Base-by-base conservation (phyloP, 1,139 yeast species). In the Saccharomyces hybrid region DNA sequence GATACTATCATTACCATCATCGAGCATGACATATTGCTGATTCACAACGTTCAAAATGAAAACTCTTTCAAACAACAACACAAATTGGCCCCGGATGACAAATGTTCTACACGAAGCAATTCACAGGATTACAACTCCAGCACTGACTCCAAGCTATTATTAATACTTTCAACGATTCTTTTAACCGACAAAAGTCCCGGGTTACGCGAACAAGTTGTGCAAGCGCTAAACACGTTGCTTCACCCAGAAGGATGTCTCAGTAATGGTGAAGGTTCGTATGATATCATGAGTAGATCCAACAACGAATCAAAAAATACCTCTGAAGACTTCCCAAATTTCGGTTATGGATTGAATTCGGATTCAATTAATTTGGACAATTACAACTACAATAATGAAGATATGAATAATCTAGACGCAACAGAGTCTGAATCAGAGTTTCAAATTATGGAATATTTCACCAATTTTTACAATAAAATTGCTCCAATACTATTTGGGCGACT, bases 11-110 rank as follows among this genome's bases (percentile, higher is more conserved):
- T 88, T 9, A 76, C 89, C 1, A 84, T 90, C 7, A 84, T 91
- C 41, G 97, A 91, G 58, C 91, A 88, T 62, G 97, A 90, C 66
- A 85, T n/a, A n/a, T n/a, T n/a, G n/a, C n/a, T n/a, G 50, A 81
- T 88, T 19, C 82, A 79, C 63, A 75, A 61, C 27, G 66, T 69
- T 13, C 68, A 67, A 49, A 60, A 60, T 46, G 67, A 67, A 50
- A 57, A 58, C 26, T 49, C 46, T 58, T 57, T 48, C 48, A 34
- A n/a, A 25, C 28, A 26, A 25, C 50, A 47, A 23, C 38, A 27
- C 7, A 46, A 32, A n/a, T 9, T 38, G 1, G 44, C 44, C 0
- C 25, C 44, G 1, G 50, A 51, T 34, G 34, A 28, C 4, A 46
- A 27, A 2, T 41, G 47, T 5, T 2, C 46, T 3, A 6, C 9